Conservation (phyloP, 2,329 filamentous ascomycete genomes). For the Plenodomus lindquistii region DNA sequence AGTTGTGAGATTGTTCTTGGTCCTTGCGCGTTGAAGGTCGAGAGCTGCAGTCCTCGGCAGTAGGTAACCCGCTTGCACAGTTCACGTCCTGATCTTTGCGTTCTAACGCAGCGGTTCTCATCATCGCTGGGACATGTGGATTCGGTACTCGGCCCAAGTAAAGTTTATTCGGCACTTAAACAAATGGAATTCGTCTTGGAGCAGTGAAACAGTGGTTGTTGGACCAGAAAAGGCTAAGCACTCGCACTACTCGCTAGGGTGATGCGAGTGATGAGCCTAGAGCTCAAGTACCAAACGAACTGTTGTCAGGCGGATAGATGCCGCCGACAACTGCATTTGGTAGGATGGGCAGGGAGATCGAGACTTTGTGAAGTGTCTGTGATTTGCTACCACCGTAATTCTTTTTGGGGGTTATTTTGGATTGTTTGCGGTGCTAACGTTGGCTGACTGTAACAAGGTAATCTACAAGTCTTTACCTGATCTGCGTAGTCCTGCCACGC, state of each 20-base stretch:
- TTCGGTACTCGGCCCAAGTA: not conserved
- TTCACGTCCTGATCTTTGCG: not conserved
- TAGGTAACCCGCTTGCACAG: not conserved
- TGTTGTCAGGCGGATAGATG: not conserved
- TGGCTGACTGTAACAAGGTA: no score
- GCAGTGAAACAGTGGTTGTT: not conserved
- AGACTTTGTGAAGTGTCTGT: no score
- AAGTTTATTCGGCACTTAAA: not conserved
- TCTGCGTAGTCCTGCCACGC: no score
- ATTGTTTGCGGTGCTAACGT: no score
- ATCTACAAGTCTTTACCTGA: no score
- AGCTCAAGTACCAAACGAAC: not conserved
- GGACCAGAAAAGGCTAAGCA: not conserved
- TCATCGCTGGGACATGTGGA: not conserved
- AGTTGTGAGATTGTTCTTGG: no score
- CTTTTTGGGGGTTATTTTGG: no score
- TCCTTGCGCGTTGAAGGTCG: no score
- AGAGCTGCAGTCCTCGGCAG: no score
- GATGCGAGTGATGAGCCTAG: not conserved
- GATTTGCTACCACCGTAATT: no score
- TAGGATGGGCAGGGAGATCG: not conserved
- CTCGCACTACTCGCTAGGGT: not conserved
- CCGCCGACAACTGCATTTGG: not conserved
- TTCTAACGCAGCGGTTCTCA: not conserved
- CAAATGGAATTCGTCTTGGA: not conserved